These are phyloP conservation scores for Epichloe gansuensis DNA, from an alignment of 2,329 filamentous ascomycete species.

Conservation along the genomic window DNA sequence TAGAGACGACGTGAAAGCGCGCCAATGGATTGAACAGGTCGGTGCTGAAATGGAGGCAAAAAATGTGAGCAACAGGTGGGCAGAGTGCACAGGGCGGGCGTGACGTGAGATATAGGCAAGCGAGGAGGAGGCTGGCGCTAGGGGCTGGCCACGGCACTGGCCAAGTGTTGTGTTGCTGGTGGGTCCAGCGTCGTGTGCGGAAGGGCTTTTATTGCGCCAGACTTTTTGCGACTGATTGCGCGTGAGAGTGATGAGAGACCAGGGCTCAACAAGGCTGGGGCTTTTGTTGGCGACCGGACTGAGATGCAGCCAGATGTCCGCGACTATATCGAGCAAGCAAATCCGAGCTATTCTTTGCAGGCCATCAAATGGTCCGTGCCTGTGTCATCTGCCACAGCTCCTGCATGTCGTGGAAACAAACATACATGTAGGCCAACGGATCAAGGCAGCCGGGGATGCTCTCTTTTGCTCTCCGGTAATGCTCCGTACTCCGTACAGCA, in stretches of 20 bases:
- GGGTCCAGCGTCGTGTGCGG: conserved; percentile 4
- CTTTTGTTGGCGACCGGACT: neutral
- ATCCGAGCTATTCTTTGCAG: neutral
- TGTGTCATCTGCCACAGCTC: neutral
- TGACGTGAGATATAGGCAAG: conserved; percentile 15
- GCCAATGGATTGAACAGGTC: conserved; percentile 2
- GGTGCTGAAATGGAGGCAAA: conserved; percentile 3
- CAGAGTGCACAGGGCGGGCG: conserved; percentile 7
- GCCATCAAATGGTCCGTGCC: neutral
- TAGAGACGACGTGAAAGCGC: conserved; percentile 4
- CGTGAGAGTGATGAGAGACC: neutral
- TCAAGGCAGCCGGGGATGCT: too few relatives aligned
- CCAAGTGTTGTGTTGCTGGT: neutral
- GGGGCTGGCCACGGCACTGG: conserved; percentile 2
- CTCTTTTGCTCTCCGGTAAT: too few relatives aligned
- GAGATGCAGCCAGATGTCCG: neutral
- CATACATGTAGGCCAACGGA: too few relatives aligned
- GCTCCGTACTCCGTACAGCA: too few relatives aligned
- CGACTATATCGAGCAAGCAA: neutral
- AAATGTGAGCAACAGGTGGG: conserved; percentile 10
- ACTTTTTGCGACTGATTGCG: neutral
- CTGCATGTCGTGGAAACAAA: neutral
- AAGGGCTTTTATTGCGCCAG: conserved; percentile 3
- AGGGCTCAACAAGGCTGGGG: neutral
- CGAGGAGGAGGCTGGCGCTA: conserved; percentile 8